These are phyloP conservation scores for Myxozyma vanderwaltii DNA, from an alignment of 805 yeast genomes.

Conservation along the genomic window DNA sequence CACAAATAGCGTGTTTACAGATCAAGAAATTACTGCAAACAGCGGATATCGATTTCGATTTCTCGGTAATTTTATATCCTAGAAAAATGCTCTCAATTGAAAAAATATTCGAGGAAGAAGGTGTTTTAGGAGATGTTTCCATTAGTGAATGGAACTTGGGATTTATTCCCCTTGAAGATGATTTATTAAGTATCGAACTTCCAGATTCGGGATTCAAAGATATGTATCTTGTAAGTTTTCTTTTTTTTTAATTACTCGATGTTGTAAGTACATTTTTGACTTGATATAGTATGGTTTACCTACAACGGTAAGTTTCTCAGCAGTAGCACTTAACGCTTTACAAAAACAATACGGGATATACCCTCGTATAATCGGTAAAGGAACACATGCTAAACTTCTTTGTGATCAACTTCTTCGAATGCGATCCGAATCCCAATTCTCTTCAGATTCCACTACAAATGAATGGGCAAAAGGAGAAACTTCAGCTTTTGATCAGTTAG, in stretches of 20 bases:
- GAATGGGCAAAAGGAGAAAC: constrained; percentile 38
- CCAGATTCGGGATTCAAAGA: constrained; percentile 46
- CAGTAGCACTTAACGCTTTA: constrained; percentile 53
- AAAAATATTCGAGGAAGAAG: constrained; percentile 42
- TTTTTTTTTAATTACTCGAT: not conserved
- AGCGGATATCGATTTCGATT: constrained; percentile 30
- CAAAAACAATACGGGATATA: constrained; percentile 49
- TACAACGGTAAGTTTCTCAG: constrained; percentile 49
- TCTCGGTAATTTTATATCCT: constrained; percentile 39
- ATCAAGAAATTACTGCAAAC: constrained; percentile 32
- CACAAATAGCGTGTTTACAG: constrained; percentile 27
- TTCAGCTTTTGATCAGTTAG: constrained; percentile 54
- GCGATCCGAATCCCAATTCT: constrained; percentile 35
- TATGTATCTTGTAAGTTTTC: constrained; percentile 41
- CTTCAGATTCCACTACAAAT: constrained; percentile 26
- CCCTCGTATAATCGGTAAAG: constrained; percentile 62
- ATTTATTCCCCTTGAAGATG: constrained; percentile 49
- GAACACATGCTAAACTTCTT: constrained; percentile 56
- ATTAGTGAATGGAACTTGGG: constrained; percentile 49
- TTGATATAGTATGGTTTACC: constrained; percentile 34
- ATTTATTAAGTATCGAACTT: constrained; percentile 49
- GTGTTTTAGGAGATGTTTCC: constrained; percentile 48
- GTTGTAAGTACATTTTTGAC: constrained; percentile 27
- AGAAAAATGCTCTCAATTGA: constrained; percentile 36
- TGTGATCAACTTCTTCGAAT: constrained; percentile 45